phyloP scores from a whole-genome alignment of 176 grass and related monocot genomes.

The Musa itinerans region DNA sequence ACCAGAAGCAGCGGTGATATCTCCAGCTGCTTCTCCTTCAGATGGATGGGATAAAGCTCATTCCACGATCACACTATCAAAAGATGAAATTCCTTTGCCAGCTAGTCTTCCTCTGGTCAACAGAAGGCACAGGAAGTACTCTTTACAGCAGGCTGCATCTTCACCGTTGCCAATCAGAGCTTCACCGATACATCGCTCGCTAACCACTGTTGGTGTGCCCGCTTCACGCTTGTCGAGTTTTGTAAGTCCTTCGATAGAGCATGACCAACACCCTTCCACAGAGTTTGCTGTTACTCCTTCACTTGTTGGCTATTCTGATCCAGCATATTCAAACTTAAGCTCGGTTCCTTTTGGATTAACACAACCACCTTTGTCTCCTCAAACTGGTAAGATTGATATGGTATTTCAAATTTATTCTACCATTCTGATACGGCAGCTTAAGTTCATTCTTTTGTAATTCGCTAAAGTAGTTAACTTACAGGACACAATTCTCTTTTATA shows the following conservation, averaged over 20 bases:
- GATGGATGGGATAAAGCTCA: conserved; percentile 37
- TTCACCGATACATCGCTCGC: conserved; percentile 33
- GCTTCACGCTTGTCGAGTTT: conserved; percentile 32
- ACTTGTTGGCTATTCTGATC: conserved; percentile 27
- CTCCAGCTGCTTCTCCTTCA: conserved; percentile 36
- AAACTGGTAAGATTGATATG: conserved; percentile 37
- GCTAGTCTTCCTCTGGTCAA: conserved; percentile 23
- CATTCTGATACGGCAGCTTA: not conserved
- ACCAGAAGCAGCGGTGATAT: conserved; percentile 29
- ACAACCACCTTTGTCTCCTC: conserved; percentile 54
- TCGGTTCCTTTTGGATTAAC: conserved; percentile 51
- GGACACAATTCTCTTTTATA: not conserved
- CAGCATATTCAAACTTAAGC: conserved; percentile 50
- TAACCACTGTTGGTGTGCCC: not conserved
- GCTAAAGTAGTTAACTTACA: not conserved
- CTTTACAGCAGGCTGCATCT: conserved; percentile 25
- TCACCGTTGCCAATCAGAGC: conserved; percentile 29
- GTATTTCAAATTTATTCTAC: not conserved
- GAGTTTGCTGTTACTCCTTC: conserved; percentile 29
- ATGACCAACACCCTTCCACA: conserved; percentile 13
- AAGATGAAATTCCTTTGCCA: conserved; percentile 18
- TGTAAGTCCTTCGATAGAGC: conserved; percentile 24
- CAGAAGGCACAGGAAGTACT: conserved; percentile 29
- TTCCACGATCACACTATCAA: conserved; percentile 22
- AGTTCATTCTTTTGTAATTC: not conserved